These are phyloP conservation scores for Suillus sp. DNA, from an alignment of 768 basidiomycete genomes.

Conservation along the genomic window DNA sequence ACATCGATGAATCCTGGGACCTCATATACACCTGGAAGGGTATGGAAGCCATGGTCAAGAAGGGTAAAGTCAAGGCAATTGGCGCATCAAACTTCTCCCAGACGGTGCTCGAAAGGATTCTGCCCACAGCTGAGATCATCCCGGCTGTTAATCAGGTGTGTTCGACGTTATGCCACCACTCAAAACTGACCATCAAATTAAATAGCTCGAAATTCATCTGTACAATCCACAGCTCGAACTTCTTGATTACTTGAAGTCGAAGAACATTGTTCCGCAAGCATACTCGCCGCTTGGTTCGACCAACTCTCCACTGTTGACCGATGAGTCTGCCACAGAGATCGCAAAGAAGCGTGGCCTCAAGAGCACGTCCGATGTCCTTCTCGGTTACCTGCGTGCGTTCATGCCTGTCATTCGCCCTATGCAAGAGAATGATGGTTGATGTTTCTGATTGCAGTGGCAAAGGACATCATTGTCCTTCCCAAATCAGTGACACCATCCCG, in stretches of 20 bases:
- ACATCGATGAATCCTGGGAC: conserved; percentile 67
- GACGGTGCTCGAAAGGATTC: conserved; percentile 66
- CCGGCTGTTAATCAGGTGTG: conserved; percentile 75
- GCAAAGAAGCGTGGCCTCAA: conserved; percentile 58
- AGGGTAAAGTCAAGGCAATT: conserved; percentile 66
- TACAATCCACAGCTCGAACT: conserved; percentile 78
- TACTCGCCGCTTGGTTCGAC: conserved; percentile 82
- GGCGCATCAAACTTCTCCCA: conserved; percentile 81
- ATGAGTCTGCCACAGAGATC: conserved; percentile 60
- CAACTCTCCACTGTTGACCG: conserved; percentile 63
- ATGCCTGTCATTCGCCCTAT: conserved; percentile 7
- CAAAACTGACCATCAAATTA: not conserved
- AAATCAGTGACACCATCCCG: conserved; percentile 77
- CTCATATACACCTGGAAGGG: conserved; percentile 79
- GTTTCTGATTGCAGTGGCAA: conserved; percentile 48
- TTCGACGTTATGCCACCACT: conserved; percentile 2
- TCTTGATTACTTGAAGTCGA: conserved; percentile 58
- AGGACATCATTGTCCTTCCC: conserved; percentile 66
- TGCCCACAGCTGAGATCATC: conserved; percentile 63
- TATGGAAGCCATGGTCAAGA: conserved; percentile 74
- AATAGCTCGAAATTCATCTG: conserved; percentile 69
- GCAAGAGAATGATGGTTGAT: conserved; percentile 1
- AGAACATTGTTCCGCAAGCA: conserved; percentile 72
- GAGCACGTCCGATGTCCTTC: conserved; percentile 53
- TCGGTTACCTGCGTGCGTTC: conserved; percentile 62